Evolutionary conservation across 768 basidiomycete genomes (phyloP), one percentile per base, ranked within the genome.

Genomic region (Lactifluus volemus): DNA sequence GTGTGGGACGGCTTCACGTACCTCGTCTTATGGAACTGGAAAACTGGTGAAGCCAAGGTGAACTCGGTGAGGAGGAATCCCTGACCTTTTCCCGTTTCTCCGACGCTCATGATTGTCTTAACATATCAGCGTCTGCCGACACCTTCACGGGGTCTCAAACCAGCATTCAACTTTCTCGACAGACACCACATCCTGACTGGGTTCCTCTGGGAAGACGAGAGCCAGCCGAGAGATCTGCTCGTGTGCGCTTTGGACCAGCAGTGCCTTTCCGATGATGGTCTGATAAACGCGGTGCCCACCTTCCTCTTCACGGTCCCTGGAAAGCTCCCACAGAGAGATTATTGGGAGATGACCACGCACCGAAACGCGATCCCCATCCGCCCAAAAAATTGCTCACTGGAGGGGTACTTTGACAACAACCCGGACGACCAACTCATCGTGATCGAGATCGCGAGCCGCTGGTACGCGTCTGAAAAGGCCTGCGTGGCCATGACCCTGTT

Each of bases 161-260:
- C 55, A 7, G 49, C 36, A 4, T 56, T 56, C 47, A 56, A 9
- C 36, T 56, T 56, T n/a, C 55, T 56, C 47, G 47, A 56, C 47
- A 32, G 21, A 11, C 17, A 56, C 5, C 55, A 56, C 47, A 49
- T 56, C 55, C 21, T 56, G 25, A 47, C 14, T 15, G 55, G 55
- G 12, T 56, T 56, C 4, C 55, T 56, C 45, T 49, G 55, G 55
- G 5, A 3, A 2, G 29, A 5, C 36, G 55, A 49, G 9, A 17
- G 19, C 5, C 55, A 56, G 36, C 55, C 55, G 19, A 36, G 17
- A 25, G 36, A 49, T 0, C 55, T 56, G 15, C 55, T 56, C 47
- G 55, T 56, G 3, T 56, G 55, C 25, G 55, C 55, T 4, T 34
- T 56, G 10, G 36, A 56, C 21, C 19, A 1, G 9, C 34, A n/a